Evolutionary conservation across 2,329 filamentous ascomycete genomes (phyloP).

Genomic region (Neopestalotiopsis rosae): DNA sequence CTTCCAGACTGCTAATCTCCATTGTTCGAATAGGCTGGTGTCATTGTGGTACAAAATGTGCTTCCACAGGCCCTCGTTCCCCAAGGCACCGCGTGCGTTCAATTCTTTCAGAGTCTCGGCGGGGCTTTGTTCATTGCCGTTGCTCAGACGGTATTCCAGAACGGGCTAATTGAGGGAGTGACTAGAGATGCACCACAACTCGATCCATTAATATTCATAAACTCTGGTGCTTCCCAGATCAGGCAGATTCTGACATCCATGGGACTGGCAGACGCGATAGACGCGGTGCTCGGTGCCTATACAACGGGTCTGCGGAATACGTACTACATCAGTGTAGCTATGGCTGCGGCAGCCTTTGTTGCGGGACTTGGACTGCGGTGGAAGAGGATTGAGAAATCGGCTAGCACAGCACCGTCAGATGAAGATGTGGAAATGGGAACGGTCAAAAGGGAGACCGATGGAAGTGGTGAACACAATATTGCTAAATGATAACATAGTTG

Average conservation of each 20-base stretch:
- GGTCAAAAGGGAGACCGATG: not conserved
- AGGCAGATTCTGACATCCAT: slow-evolving; percentile 47
- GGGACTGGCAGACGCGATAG: slow-evolving; percentile 45
- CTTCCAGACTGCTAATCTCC: too few relatives aligned
- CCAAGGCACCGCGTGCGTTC: slow-evolving; percentile 55
- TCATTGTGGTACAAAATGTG: slow-evolving; percentile 58
- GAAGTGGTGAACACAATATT: not conserved
- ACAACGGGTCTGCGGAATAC: slow-evolving; percentile 54
- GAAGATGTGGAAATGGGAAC: not conserved
- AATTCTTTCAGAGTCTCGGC: slow-evolving; percentile 70
- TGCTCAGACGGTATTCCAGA: slow-evolving; percentile 71
- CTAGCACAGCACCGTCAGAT: not conserved
- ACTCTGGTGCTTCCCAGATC: slow-evolving; percentile 58
- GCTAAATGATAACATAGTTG: not conserved
- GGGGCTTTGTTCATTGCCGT: slow-evolving; percentile 70
- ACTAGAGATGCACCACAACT: slow-evolving; percentile 47
- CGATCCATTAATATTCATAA: slow-evolving; percentile 53
- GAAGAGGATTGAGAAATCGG: slow-evolving; percentile 57
- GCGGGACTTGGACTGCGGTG: slow-evolving; percentile 51
- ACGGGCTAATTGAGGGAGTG: slow-evolving; percentile 62
- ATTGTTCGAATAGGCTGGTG: slow-evolving; percentile 33
- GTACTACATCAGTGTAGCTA: slow-evolving; percentile 58
- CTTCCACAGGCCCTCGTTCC: slow-evolving; percentile 54
- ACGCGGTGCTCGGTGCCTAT: slow-evolving; percentile 53
- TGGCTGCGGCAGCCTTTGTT: slow-evolving; percentile 51